Base-by-base conservation (phyloP, 257 asterid species). In the Nicotiana knightiana region DNA sequence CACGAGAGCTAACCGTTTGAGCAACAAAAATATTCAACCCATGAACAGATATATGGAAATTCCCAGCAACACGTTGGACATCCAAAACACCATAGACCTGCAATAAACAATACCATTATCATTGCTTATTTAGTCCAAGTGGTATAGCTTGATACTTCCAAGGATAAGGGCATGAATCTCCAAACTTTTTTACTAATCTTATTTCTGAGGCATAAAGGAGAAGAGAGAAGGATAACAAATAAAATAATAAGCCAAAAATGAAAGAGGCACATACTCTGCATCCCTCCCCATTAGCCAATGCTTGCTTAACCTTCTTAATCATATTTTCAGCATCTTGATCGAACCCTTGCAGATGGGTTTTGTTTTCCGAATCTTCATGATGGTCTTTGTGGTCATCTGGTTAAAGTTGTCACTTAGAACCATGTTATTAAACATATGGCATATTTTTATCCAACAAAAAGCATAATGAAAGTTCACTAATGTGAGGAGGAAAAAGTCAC, bases 11-110 rank as follows among this genome's bases (percentile, higher is more conserved):
- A 65, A 94, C 99, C 97, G 75, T 91, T 91, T 96, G 98, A 26
- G 99, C 99, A 67, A 96, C 98, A 84, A 93, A 92, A 84, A 94
- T 89, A 90, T 93, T 94, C 84, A 96, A 84, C 67, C 99, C 98
- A 67, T 96, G 98, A 81, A 96, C 98, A 65, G 99, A 96, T 77
- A 96, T 92, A 83, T 96, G 99, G 87, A 96, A 96, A 89, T 96
- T 96, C 86, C 98, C 99, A 66, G 99, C 98, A 86, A 96, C 99
- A 83, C 99, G 88, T 90, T 96, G 99, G 86, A 96, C 99, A 83
- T 96, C 98, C 87, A 96, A 84, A 87, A 91, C 91, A 81, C 99
- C 99, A 80, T 90, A 96, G 48, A 96, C 98, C 99, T 96, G 92
- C 82, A 85, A 87, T 46, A 79, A 77, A 77, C 63, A 39, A 86